These are phyloP conservation scores for Globisporangium nagaii DNA, from an alignment of 352 stramenopile genomes.

Conservation along the genomic window DNA sequence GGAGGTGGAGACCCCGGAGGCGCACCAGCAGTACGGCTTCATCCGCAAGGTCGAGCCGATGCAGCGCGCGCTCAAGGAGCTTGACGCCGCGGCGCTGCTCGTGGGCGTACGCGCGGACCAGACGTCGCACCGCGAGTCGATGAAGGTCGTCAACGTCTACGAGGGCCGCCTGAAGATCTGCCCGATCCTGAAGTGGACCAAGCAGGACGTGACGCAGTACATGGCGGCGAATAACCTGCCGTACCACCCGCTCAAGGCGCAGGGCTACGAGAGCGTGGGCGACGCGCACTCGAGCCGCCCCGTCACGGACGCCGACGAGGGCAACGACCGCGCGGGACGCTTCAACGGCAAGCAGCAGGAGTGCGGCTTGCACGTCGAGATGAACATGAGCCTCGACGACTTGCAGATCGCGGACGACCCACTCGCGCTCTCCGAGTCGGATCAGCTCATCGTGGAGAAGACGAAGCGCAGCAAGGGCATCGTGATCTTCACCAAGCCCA, in stretches of 20 bases:
- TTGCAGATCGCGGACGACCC: slow-evolving; percentile 37
- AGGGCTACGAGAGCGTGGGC: slow-evolving; percentile 79
- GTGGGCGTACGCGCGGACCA: slow-evolving; percentile 79
- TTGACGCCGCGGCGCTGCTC: slow-evolving; percentile 57
- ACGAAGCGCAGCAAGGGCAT: slow-evolving; percentile 43
- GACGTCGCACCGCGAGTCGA: slow-evolving; percentile 62
- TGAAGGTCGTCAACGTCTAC: slow-evolving; percentile 73
- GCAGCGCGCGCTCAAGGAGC: slow-evolving; percentile 58
- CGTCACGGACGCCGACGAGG: slow-evolving; percentile 50
- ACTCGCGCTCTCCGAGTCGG: slow-evolving; percentile 34
- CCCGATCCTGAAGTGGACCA: slow-evolving; percentile 79
- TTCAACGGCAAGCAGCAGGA: slow-evolving; percentile 81
- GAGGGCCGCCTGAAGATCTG: slow-evolving; percentile 84
- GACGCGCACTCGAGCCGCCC: slow-evolving; percentile 83
- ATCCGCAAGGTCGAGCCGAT: slow-evolving; percentile 87
- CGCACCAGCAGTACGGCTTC: slow-evolving; percentile 73
- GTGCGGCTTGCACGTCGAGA: slow-evolving; percentile 80
- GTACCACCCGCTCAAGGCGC: slow-evolving; percentile 79
- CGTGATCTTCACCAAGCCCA: slow-evolving; percentile 68
- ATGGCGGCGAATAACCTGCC: slow-evolving; percentile 61
- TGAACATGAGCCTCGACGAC: slow-evolving; percentile 57
- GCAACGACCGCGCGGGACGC: slow-evolving; percentile 68
- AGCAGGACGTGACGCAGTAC: slow-evolving; percentile 70
- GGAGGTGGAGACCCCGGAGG: slow-evolving; percentile 60
- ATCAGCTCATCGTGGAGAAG: slow-evolving; percentile 39